A percentile compares a stretch with the other conserved stretches of the same genome.
Conservation (phyloP, 257 asterid genomes). For the Paraleonurus japonicus region DNA sequence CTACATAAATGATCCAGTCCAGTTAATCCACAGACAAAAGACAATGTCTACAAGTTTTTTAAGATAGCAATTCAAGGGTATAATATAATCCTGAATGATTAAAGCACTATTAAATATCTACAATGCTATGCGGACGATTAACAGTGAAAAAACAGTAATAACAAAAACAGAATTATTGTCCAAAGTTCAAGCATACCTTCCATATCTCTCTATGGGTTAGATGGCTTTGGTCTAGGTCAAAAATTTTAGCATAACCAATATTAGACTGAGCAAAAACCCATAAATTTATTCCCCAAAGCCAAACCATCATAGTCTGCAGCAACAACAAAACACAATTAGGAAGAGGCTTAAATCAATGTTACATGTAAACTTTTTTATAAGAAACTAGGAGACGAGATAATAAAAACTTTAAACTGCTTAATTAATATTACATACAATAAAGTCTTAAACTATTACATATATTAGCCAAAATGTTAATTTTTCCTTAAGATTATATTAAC, state of each 20-base stretch:
- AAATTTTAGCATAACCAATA: slow-evolving; percentile 73
- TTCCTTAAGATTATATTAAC: background rate
- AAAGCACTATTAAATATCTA: background rate
- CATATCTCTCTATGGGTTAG: slow-evolving; percentile 92
- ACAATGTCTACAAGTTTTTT: background rate
- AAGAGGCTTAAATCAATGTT: background rate
- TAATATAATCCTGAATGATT: background rate
- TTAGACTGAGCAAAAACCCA: slow-evolving; percentile 86
- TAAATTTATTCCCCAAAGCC: slow-evolving; percentile 97
- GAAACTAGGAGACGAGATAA: background rate
- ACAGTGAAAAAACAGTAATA: slow-evolving; percentile 16
- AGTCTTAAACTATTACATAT: background rate
- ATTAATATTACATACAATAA: background rate
- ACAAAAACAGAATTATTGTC: background rate
- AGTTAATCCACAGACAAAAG: background rate
- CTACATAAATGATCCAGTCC: background rate
- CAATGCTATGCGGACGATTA: background rate
- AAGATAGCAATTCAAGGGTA: background rate
- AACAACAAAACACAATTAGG: slow-evolving; percentile 24
- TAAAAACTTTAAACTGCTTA: background rate
- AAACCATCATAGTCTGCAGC: slow-evolving; percentile 89
- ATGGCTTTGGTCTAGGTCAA: slow-evolving; percentile 93
- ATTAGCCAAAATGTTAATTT: background rate
- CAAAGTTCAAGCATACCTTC: slow-evolving; percentile 61
- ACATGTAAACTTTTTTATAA: background rate